Conservation (phyloP, 208 protist genomes). For the Lotmaria passim region DNA sequence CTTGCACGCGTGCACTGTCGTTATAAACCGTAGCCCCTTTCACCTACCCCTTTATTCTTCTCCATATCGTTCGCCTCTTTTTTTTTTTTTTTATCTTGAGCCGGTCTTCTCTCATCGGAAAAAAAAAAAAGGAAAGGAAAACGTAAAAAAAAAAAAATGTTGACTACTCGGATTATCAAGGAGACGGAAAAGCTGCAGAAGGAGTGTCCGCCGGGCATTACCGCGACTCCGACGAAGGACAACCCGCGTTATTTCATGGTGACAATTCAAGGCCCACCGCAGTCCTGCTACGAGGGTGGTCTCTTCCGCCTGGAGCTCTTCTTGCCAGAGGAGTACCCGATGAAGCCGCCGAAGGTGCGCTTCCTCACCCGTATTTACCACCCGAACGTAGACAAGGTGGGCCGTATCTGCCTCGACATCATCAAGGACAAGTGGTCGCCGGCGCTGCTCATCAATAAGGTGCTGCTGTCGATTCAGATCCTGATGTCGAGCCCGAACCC, state of each 20-base stretch:
- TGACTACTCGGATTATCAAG: slow-evolving; percentile 90
- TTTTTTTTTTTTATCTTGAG: neutral
- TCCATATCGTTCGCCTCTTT: neutral
- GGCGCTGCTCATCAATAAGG: slow-evolving; percentile 99
- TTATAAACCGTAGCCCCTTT: too few relatives aligned
- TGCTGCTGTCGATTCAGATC: slow-evolving; percentile 99
- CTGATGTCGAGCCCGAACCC: slow-evolving; percentile 99
- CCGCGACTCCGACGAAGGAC: slow-evolving; percentile 73
- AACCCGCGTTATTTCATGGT: slow-evolving; percentile 92
- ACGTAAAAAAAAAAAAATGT: slow-evolving; percentile 14
- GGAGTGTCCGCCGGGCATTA: slow-evolving; percentile 89
- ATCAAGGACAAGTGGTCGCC: slow-evolving; percentile 99
- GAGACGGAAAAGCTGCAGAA: slow-evolving; percentile 92
- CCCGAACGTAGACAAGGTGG: slow-evolving; percentile 99
- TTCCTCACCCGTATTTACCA: slow-evolving; percentile 99
- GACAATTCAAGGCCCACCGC: slow-evolving; percentile 84
- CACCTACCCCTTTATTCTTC: neutral
- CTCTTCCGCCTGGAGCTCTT: slow-evolving; percentile 88
- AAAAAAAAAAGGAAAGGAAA: slow-evolving; percentile 18
- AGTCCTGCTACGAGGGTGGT: slow-evolving; percentile 91
- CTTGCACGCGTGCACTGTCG: too few relatives aligned
- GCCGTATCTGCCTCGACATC: slow-evolving; percentile 99
- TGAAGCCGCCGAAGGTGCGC: slow-evolving; percentile 98
- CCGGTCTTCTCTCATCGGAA: neutral
- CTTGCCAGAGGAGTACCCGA: slow-evolving; percentile 91